phyloP scores from a whole-genome alignment of 345 rosid species.

The Pistacia vera region DNA sequence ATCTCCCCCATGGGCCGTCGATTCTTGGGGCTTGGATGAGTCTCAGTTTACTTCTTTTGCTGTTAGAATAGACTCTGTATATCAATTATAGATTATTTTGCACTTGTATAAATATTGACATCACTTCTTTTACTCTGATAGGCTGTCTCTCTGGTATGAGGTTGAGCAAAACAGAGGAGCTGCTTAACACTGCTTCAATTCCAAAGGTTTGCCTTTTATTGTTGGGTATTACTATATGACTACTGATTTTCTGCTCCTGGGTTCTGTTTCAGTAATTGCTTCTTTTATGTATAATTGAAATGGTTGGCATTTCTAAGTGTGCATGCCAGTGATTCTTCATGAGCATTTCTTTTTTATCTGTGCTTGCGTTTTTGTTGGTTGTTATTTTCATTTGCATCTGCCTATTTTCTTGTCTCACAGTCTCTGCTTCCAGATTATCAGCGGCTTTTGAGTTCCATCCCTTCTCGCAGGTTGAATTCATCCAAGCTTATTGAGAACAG shows the following conservation, averaged over 20 bases:
- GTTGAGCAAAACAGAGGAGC: slow-evolving; percentile 91
- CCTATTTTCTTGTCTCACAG: slow-evolving; percentile 64
- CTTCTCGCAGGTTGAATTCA: slow-evolving; percentile 96
- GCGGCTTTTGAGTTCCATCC: slow-evolving; percentile 95
- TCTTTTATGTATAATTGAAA: background rate
- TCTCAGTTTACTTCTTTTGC: slow-evolving; percentile 10
- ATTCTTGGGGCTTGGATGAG: slow-evolving; percentile 99
- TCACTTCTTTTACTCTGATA: slow-evolving; percentile 23
- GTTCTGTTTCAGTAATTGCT: background rate
- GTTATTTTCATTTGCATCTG: slow-evolving; percentile 40
- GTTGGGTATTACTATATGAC: background rate
- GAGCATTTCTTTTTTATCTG: slow-evolving; percentile 1
- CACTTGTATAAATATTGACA: background rate
- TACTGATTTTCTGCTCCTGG: background rate
- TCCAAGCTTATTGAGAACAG: slow-evolving; percentile 93
- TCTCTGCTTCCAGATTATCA: slow-evolving; percentile 99
- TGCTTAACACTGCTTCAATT: slow-evolving; percentile 86
- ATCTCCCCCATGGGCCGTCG: slow-evolving; percentile 97
- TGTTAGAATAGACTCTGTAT: too few species aligned
- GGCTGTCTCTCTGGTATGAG: slow-evolving; percentile 90
- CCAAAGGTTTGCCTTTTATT: slow-evolving; percentile 70
- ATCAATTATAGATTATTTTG: background rate
- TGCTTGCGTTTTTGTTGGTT: slow-evolving; percentile 1
- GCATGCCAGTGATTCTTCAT: background rate
- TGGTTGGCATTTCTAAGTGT: background rate